Evolutionary conservation across 257 asterid species (phyloP).

Genomic region (Nicotiana noctiflora): DNA sequence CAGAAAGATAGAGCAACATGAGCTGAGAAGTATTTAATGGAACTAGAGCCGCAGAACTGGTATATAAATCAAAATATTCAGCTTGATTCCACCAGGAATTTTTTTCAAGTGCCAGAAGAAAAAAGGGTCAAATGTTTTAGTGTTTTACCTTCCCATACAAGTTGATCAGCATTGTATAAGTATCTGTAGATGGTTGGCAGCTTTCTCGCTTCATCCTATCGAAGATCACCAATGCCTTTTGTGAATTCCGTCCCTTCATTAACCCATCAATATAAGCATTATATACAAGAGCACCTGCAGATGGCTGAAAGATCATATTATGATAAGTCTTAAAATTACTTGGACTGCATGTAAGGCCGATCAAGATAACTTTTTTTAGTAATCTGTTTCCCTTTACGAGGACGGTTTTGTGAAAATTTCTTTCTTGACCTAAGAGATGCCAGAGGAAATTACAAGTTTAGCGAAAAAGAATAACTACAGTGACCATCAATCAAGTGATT

Average conservation of each 20-base stretch:
- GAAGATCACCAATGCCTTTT: conserved; percentile 56
- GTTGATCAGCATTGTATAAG: conserved; percentile 82
- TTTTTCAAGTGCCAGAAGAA: not conserved
- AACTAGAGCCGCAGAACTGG: not conserved
- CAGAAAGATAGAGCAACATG: not conserved
- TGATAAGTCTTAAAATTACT: not conserved
- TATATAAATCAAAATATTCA: not conserved
- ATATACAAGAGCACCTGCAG: conserved; percentile 58
- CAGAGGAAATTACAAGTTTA: not conserved
- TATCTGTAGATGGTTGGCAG: conserved; percentile 60
- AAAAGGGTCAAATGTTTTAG: not conserved
- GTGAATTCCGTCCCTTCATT: conserved; percentile 41
- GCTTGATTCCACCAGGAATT: not conserved
- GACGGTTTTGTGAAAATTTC: not conserved
- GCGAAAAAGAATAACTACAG: not conserved
- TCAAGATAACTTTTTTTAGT: not conserved
- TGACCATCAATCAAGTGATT: not conserved
- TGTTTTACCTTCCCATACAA: conserved; percentile 68
- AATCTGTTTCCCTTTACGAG: not conserved
- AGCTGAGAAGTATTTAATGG: not conserved
- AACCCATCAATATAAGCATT: conserved; percentile 77
- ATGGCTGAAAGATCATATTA: conserved; percentile 11
- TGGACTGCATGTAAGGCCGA: not conserved
- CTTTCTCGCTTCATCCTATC: conserved; percentile 67
- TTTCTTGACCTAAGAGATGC: not conserved